These are phyloP conservation scores for Melaleuca alternifolia DNA, from an alignment of 345 rosid genomes.

Conservation along the genomic window DNA sequence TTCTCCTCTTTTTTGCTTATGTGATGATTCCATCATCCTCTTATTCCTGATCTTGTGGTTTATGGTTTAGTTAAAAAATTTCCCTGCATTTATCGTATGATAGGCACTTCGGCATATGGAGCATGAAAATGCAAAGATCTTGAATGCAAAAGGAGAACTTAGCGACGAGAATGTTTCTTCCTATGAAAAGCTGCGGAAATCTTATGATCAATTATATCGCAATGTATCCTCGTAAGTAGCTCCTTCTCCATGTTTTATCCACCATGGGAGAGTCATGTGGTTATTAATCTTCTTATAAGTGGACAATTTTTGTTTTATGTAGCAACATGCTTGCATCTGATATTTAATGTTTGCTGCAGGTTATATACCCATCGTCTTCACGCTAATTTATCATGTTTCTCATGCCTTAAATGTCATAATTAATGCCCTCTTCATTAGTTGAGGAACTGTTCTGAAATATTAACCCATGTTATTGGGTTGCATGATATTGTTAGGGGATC, in stretches of 20 bases:
- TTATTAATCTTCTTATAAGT: background rate
- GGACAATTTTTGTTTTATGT: background rate
- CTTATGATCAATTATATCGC: constrained; percentile 86
- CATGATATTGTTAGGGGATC: background rate
- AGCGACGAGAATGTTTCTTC: constrained; percentile 82
- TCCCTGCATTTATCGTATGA: background rate
- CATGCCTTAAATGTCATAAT: background rate
- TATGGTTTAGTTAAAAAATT: background rate
- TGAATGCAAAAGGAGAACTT: constrained; percentile 95
- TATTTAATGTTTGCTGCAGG: background rate
- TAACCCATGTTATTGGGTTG: background rate
- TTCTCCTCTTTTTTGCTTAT: background rate
- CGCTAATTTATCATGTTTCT: background rate
- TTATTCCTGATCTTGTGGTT: background rate
- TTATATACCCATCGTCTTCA: background rate
- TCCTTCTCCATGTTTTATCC: background rate
- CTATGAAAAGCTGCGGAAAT: constrained; percentile 93
- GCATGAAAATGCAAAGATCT: constrained; percentile 82
- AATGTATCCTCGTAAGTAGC: constrained; percentile 82
- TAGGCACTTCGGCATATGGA: constrained; percentile 96
- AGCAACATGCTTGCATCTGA: background rate
- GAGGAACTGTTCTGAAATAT: background rate
- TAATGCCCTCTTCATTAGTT: background rate
- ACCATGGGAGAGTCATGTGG: background rate
- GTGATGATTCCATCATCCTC: background rate